Percentiles rank a stretch among this genome's conserved stretches.
These are phyloP conservation scores for Malus hybrid DNA, from an alignment of 331 rosid species.

Conservation along the genomic window DNA sequence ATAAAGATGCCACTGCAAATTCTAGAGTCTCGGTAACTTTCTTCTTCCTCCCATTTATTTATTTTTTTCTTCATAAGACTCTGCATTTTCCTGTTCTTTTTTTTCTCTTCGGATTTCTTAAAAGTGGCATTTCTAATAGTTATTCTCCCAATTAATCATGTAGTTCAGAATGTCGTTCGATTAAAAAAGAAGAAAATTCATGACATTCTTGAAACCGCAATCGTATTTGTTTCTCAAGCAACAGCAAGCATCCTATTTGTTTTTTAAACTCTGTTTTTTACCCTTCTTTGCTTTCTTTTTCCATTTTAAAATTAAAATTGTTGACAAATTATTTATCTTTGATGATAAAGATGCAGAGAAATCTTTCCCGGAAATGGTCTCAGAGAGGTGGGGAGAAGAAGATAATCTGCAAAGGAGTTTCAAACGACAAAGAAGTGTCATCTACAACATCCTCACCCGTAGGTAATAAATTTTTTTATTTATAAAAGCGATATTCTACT, in stretches of 20 bases:
- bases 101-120: background rate
- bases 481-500: background rate
- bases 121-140: background rate
- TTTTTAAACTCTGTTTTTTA: background rate
- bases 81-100: background rate
- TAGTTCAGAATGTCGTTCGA: too few species aligned
- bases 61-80: background rate
- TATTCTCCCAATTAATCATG: background rate
- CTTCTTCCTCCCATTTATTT: background rate
- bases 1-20: slow-evolving; percentile 39
- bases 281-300: background rate
- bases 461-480: slow-evolving; percentile 25
- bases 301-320: background rate
- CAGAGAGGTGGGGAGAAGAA: slow-evolving; percentile 48
- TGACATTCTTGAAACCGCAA: background rate
- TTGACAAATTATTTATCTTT: background rate
- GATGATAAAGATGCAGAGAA: slow-evolving; percentile 59
- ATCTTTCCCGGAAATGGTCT: slow-evolving; percentile 54
- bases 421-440: slow-evolving; percentile 41
- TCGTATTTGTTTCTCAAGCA: slow-evolving; percentile 34
- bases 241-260: slow-evolving; percentile 2
- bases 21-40: slow-evolving; percentile 48
- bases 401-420: slow-evolving; percentile 14
- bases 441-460: slow-evolving; percentile 35
- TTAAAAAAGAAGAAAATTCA: background rate